Evolutionary conservation across 768 basidiomycete genomes (phyloP), one percentile per base, ranked within the genome.

Genomic region (Pisolithus sp.): DNA sequence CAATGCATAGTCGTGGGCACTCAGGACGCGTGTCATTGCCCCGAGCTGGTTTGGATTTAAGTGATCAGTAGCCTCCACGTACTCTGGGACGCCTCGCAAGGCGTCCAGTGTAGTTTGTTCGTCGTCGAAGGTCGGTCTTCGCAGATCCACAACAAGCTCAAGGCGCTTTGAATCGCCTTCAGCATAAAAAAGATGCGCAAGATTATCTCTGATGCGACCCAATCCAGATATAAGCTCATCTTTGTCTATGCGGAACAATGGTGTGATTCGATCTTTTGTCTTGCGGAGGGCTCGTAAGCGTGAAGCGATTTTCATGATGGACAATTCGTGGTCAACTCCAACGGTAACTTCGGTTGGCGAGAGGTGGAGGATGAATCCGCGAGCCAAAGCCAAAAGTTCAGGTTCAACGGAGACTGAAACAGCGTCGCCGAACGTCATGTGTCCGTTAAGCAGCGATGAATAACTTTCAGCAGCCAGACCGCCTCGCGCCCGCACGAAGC

Each of bases 211-310:
- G 63, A 99, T 84, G 18, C 91, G 79, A 39, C 83, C 82, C 82
- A 98, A 86, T 1, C 93, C 92, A 7, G 82, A 80, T 5, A 82
- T 81, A 46, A 97, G 70, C 66, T 98, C 96, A 64, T 98, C 96
- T 62, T 85, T 93, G 74, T 98, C 96, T 52, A 99, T 82, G 15
- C 95, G 80, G 72, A 93, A 99, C 21, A 70, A 77, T 26, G 55
- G 59, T 20, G 46, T 31, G 23, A 57, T 51, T n/a, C 26, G 48
- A 7, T 55, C 57, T n/a, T 31, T 49, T 40, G 48, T 47, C 10
- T 51, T 56, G 34, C 57, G 59, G 13, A 66, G 56, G 5, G 51
- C 62, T 9, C 62, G 62, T 41, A 73, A 55, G 17, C 73, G 77
- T 17, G 67, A 68, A 7, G 72, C 61, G 48, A 90, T 74, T 21